These are phyloP conservation scores for Trametes polyzona DNA, from an alignment of 1,284 basidiomycete genomes.

Conservation along the genomic window DNA sequence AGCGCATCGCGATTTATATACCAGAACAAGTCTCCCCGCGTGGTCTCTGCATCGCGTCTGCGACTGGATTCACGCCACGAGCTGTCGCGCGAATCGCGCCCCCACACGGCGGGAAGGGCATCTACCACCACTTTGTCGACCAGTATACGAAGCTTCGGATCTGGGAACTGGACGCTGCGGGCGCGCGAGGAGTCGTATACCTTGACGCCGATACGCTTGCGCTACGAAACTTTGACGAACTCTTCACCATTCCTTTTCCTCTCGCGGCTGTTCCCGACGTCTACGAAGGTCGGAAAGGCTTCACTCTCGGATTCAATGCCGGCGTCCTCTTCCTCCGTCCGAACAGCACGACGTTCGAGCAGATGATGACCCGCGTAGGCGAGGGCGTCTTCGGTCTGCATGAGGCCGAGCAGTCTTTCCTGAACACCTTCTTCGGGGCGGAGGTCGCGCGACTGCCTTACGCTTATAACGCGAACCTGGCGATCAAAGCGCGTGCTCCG, in stretches of 20 bases:
- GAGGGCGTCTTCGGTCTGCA: conserved; percentile 36
- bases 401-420: conserved; percentile 49
- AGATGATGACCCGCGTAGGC: conserved; percentile 39
- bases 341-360: conserved; percentile 34
- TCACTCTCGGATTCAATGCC: conserved; percentile 45
- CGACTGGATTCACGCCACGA: conserved; percentile 44
- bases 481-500: conserved; percentile 42
- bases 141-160: conserved; percentile 50
- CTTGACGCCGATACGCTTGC: conserved; percentile 51
- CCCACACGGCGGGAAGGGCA: conserved; percentile 39
- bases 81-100: conserved; percentile 43
- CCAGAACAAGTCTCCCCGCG: conserved; percentile 42
- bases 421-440: conserved; percentile 48
- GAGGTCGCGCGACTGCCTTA: conserved; percentile 46
- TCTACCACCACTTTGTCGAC: conserved; percentile 43
- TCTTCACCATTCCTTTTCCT: conserved; percentile 46
- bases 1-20: conserved; percentile 44
- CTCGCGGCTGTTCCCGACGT: conserved; percentile 50
- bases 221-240: conserved; percentile 47
- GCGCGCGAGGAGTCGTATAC: conserved; percentile 42
- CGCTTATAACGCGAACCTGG: conserved; percentile 51
- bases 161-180: conserved; percentile 43
- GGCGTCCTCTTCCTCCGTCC: conserved; percentile 46
- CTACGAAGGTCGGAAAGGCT: conserved; percentile 40
- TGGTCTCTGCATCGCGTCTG: conserved; percentile 44